phyloP scores from a whole-genome alignment of 805 yeast species.

The Candida ponderosae region DNA sequence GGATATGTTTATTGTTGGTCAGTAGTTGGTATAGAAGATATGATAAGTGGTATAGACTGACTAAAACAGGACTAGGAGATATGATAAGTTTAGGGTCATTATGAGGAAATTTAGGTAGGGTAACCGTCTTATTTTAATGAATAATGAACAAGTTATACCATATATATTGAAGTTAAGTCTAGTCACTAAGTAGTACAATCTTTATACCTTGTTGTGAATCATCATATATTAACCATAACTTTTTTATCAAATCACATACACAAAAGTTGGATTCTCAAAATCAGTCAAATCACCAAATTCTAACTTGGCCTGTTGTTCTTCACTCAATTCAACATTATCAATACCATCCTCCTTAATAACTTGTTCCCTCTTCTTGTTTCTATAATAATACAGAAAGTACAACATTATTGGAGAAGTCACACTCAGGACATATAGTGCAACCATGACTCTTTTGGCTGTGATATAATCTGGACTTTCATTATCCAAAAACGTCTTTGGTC shows the following conservation, averaged over 20 bases:
- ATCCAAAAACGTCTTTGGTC: conserved; percentile 41
- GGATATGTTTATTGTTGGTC: no score
- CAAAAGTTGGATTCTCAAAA: conserved; percentile 29
- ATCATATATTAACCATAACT: no score
- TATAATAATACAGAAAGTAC: background rate
- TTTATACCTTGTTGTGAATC: no score
- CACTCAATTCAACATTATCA: conserved; percentile 30
- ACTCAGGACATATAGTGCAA: conserved; percentile 24
- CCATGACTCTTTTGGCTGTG: conserved; percentile 34
- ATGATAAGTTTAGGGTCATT: no score
- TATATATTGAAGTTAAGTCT: no score
- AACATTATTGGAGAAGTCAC: conserved; percentile 6
- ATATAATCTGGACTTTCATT: conserved; percentile 36
- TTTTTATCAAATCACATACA: conserved; percentile 19
- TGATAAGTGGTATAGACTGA: no score
- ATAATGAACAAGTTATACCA: no score
- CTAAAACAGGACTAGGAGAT: no score
- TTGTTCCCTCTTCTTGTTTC: conserved; percentile 3
- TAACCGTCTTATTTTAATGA: no score
- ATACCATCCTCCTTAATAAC: conserved; percentile 9
- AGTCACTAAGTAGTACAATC: no score
- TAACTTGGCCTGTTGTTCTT: conserved; percentile 9
- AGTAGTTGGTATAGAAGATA: no score
- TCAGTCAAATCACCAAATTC: conserved; percentile 38
- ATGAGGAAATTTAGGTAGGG: no score